These are phyloP conservation scores for Lipomyces orientalis DNA, from an alignment of 805 yeast genomes.

Conservation along the genomic window DNA sequence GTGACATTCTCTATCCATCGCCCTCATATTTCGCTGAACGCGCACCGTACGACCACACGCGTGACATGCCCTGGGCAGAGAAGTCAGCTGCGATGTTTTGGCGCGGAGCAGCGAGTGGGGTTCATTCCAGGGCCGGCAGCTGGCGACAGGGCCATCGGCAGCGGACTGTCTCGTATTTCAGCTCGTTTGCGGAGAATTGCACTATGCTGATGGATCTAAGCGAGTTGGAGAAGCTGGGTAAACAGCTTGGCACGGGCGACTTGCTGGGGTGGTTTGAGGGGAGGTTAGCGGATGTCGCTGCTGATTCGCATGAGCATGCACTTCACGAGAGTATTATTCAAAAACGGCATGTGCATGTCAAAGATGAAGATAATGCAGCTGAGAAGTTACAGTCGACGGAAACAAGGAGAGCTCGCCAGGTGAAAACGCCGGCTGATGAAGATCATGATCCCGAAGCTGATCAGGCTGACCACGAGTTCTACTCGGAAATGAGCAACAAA, in stretches of 20 bases:
- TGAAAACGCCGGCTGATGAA: neutral
- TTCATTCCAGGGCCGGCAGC: slow-evolving; percentile 31
- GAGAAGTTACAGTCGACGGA: neutral
- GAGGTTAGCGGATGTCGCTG: neutral
- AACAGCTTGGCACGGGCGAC: neutral
- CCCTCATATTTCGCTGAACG: slow-evolving; percentile 37
- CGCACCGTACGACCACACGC: slow-evolving; percentile 21
- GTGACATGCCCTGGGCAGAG: slow-evolving; percentile 35
- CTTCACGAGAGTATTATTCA: slow-evolving; percentile 1
- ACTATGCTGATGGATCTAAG: slow-evolving; percentile 29
- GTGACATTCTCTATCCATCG: slow-evolving; percentile 38
- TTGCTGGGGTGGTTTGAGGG: neutral
- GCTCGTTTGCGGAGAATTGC: slow-evolving; percentile 26
- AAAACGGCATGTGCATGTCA: neutral
- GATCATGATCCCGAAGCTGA: slow-evolving; percentile 12
- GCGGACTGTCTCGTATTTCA: slow-evolving; percentile 31
- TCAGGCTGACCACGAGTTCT: slow-evolving; percentile 14
- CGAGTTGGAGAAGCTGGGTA: slow-evolving; percentile 14
- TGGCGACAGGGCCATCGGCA: slow-evolving; percentile 40
- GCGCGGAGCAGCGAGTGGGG: slow-evolving; percentile 40
- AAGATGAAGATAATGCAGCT: neutral
- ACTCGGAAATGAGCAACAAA: slow-evolving; percentile 21
- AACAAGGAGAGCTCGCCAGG: slow-evolving; percentile 3
- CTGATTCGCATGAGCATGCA: neutral
- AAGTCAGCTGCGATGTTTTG: slow-evolving; percentile 33